phyloP scores from a whole-genome alignment of 1,284 basidiomycete genomes.

The Ustilago xerochloae region DNA sequence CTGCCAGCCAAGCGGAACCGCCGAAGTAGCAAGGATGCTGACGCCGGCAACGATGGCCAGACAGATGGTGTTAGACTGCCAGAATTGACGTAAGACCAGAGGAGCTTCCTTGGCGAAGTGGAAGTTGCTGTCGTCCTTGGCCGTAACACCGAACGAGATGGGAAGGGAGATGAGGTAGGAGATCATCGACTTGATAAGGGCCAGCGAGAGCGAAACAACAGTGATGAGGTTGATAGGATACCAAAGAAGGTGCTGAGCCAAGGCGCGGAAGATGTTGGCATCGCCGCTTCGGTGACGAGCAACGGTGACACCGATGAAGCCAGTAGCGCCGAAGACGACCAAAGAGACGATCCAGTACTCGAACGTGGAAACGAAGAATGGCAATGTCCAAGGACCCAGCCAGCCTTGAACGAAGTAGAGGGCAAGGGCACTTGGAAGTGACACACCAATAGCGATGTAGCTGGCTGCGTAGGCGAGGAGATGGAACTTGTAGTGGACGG shows the following conservation, averaged over 20 bases:
- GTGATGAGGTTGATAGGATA: conserved; percentile 73
- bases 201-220: conserved; percentile 36
- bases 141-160: conserved; percentile 76
- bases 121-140: conserved; percentile 47
- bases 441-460: conserved; percentile 82
- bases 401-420: conserved; percentile 82
- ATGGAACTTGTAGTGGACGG: conserved; percentile 79
- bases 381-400: conserved; percentile 76
- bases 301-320: conserved; percentile 78
- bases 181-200: conserved; percentile 77
- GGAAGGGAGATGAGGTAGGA: conserved; percentile 84
- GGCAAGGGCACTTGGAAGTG: conserved; percentile 75
- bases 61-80: conserved; percentile 28
- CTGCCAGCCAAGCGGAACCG: conserved; percentile 24
- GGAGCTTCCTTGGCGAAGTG: conserved; percentile 90
- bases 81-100: conserved; percentile 72
- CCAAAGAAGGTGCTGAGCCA: conserved; percentile 79
- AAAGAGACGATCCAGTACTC: conserved; percentile 82
- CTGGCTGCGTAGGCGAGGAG: conserved; percentile 76
- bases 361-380: conserved; percentile 72
- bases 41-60: conserved; percentile 17
- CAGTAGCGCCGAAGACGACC: conserved; percentile 79
- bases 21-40: conserved; percentile 17
- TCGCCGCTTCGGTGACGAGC: conserved; percentile 82
- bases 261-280: conserved; percentile 73